Percentiles rank a stretch among this genome's conserved stretches.
phyloP scores from a whole-genome alignment of 768 basidiomycete genomes.

The Kwoniella mangroviensis region DNA sequence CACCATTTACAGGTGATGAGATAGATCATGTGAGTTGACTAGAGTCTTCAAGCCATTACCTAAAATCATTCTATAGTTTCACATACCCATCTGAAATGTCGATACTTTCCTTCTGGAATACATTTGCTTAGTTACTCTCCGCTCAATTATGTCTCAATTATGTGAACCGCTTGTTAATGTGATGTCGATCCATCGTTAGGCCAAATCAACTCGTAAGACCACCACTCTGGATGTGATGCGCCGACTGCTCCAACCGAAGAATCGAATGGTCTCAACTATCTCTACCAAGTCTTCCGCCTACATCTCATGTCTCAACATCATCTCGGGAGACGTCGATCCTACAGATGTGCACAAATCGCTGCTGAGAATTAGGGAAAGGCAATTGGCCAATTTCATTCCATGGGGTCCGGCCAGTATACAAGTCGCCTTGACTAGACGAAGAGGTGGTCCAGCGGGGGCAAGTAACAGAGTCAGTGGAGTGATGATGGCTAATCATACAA shows the following conservation, averaged over 20 bases:
- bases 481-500: conserved; percentile 99
- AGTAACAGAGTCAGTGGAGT: conserved; percentile 95
- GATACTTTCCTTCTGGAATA: too few species aligned
- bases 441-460: conserved; percentile 82
- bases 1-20: conserved; percentile 95
- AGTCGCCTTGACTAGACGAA: conserved; percentile 82
- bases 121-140: too few species aligned
- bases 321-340: conserved; percentile 97
- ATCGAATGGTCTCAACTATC: conserved; percentile 90
- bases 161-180: too few species aligned
- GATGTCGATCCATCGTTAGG: conserved; percentile 62
- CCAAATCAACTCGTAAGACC: conserved; percentile 92
- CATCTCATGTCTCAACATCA: conserved; percentile 97
- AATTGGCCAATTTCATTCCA: conserved; percentile 96
- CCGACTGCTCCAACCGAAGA: conserved; percentile 93
- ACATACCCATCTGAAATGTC: too few species aligned
- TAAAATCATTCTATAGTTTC: too few species aligned
- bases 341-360: conserved; percentile 98
- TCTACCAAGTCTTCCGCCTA: conserved; percentile 67
- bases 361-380: conserved; percentile 92
- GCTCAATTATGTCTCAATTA: too few species aligned
- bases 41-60: background rate
- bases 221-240: conserved; percentile 99
- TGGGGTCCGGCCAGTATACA: conserved; percentile 99
- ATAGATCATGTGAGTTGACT: conserved; percentile 79